phyloP scores from a whole-genome alignment of 257 asterid genomes.

The Jasminum sambac region DNA sequence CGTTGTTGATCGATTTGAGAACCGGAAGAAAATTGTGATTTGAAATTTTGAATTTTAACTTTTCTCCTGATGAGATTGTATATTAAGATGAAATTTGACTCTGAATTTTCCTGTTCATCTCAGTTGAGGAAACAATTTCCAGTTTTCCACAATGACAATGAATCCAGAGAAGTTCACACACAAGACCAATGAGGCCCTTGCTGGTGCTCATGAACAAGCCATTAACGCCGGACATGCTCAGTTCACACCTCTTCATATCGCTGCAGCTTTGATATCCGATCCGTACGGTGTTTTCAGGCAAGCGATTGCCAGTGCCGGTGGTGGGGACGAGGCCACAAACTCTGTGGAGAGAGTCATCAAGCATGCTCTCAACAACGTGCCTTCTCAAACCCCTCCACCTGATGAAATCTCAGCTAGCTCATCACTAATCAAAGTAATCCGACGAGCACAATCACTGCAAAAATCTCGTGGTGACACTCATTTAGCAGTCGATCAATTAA shows the following conservation, averaged over 20 bases:
- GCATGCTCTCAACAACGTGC: conserved; percentile 54
- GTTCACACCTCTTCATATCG: conserved; percentile 66
- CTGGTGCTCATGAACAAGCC: conserved; percentile 66
- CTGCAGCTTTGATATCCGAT: conserved; percentile 49
- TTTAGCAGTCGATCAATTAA: conserved; percentile 64
- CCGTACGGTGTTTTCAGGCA: conserved; percentile 58
- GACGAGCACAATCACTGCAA: conserved; percentile 60
- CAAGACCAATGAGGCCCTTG: conserved; percentile 68
- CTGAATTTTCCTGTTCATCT: background rate
- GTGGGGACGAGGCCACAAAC: conserved; percentile 52
- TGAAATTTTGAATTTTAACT: background rate
- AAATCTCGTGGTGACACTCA: conserved; percentile 60
- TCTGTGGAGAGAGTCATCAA: conserved; percentile 48
- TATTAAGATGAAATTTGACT: background rate
- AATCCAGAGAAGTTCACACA: conserved; percentile 78
- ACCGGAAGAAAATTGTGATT: background rate
- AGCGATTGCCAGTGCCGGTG: conserved; percentile 54
- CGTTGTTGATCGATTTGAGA: too few relatives aligned
- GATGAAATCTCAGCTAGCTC: conserved; percentile 64
- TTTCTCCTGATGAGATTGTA: background rate
- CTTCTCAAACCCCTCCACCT: conserved; percentile 61
- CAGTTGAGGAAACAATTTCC: background rate
- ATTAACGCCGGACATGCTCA: conserved; percentile 63
- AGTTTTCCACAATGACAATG: too few relatives aligned
- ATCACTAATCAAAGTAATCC: conserved; percentile 56